A percentile compares a stretch with the other conserved stretches of the same genome.
Evolutionary conservation across 2,329 filamentous ascomycete species (phyloP).

Genomic region (Ophiostoma quercus): DNA sequence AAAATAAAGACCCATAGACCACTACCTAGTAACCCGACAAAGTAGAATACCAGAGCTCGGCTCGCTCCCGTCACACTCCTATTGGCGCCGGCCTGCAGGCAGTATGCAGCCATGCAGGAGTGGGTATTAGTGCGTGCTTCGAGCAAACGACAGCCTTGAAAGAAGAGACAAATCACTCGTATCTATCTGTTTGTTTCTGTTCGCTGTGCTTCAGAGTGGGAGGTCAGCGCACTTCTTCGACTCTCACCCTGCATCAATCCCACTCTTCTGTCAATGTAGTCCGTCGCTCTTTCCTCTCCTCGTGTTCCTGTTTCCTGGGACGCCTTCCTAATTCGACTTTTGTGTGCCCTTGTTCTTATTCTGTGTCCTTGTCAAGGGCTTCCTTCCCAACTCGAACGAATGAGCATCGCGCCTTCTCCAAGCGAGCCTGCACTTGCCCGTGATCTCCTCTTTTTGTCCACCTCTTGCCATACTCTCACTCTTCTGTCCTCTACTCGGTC

Average conservation of each 20-base stretch:
- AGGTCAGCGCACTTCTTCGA: background rate
- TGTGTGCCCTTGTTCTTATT: background rate
- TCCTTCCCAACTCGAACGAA: conserved; percentile 9
- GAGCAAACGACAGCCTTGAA: conserved; percentile 11
- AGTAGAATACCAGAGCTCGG: background rate
- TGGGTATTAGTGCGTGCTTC: conserved; percentile 10
- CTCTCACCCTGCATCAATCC: background rate
- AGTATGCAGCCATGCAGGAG: conserved; percentile 12
- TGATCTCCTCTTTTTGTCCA: conserved; percentile 1
- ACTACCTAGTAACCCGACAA: background rate
- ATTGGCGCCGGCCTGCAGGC: conserved; percentile 13
- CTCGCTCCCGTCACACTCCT: conserved; percentile 16
- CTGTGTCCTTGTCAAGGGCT: background rate
- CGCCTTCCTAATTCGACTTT: background rate
- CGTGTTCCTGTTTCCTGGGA: background rate
- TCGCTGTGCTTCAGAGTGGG: background rate
- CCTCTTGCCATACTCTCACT: background rate
- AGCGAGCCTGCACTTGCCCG: background rate
- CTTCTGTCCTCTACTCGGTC: background rate
- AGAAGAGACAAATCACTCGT: background rate
- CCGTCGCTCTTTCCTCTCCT: background rate
- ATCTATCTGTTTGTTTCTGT: background rate
- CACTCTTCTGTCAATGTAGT: background rate
- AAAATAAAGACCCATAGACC: background rate
- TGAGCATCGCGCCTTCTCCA: conserved; percentile 8